Percentiles rank a stretch among this genome's conserved stretches.
Evolutionary conservation across 805 yeast species (phyloP).

Genomic region (Spencermartinsiella europaea): DNA sequence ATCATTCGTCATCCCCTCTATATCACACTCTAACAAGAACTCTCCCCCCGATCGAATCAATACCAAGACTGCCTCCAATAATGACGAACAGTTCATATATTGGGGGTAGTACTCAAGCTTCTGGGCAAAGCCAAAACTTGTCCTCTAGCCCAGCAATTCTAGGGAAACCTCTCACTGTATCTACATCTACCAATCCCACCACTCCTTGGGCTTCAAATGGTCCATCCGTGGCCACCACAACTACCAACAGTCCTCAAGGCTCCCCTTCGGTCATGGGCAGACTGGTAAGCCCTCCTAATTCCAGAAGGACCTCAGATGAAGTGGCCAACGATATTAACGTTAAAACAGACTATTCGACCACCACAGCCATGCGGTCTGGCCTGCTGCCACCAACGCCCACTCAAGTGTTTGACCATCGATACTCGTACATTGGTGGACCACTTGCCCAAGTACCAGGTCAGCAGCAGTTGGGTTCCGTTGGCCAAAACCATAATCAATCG

Average conservation of each 20-base stretch:
- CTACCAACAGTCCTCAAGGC: background rate
- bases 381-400: conserved; percentile 7
- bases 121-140: too few species aligned
- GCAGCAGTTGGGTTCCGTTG: background rate
- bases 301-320: background rate
- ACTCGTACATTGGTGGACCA: background rate
- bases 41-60: background rate
- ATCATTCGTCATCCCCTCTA: too few species aligned
- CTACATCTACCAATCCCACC: background rate
- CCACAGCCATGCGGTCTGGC: background rate
- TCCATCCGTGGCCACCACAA: background rate
- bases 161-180: background rate
- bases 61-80: background rate
- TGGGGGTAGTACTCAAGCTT: background rate
- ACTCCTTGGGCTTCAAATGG: background rate
- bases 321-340: background rate
- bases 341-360: background rate
- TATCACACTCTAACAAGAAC: too few species aligned
- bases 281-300: background rate
- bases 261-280: background rate
- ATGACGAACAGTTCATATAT: background rate
- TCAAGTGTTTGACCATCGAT: conserved; percentile 2
- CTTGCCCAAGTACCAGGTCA: background rate
- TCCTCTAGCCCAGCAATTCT: background rate
- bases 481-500: background rate